A percentile compares a stretch with the other conserved stretches of the same genome.
phyloP scores from a whole-genome alignment of 495 filamentous ascomycete genomes.

The Hypoxylon lienhwacheense region DNA sequence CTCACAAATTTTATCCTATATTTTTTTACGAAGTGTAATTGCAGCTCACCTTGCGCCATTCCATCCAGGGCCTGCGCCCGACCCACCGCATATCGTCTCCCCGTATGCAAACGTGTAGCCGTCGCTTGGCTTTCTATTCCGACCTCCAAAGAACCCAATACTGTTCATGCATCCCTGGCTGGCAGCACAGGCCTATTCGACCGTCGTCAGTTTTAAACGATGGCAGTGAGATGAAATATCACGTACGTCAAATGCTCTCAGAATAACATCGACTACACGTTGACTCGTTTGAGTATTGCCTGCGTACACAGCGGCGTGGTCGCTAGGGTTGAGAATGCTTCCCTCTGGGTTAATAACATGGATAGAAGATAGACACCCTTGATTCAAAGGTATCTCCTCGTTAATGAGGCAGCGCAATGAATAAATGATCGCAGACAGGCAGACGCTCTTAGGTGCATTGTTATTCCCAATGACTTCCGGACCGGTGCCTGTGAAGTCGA shows the following conservation, averaged over 20 bases:
- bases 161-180: slow-evolving; percentile 35
- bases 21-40: not conserved
- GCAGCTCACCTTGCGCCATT: slow-evolving; percentile 50
- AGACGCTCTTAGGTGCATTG: slow-evolving; percentile 34
- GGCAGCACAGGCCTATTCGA: slow-evolving; percentile 29
- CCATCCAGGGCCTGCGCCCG: slow-evolving; percentile 67
- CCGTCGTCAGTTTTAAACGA: not conserved
- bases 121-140: slow-evolving; percentile 36
- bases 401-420: slow-evolving; percentile 32
- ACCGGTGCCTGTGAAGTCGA: slow-evolving; percentile 44
- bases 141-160: slow-evolving; percentile 34
- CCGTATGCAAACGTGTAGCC: slow-evolving; percentile 65
- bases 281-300: slow-evolving; percentile 35
- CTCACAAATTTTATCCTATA: slow-evolving; percentile 1
- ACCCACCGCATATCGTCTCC: slow-evolving; percentile 69
- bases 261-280: slow-evolving; percentile 34
- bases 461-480: slow-evolving; percentile 35
- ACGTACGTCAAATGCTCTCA: slow-evolving; percentile 33
- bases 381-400: slow-evolving; percentile 35
- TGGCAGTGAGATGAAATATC: not conserved
- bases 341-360: slow-evolving; percentile 29
- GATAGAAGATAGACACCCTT: slow-evolving; percentile 34
- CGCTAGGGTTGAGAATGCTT: slow-evolving; percentile 32
- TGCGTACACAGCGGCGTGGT: slow-evolving; percentile 28
- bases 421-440: slow-evolving; percentile 32